phyloP scores from a whole-genome alignment of 2,329 filamentous ascomycete genomes.

The Xylariales sp. region DNA sequence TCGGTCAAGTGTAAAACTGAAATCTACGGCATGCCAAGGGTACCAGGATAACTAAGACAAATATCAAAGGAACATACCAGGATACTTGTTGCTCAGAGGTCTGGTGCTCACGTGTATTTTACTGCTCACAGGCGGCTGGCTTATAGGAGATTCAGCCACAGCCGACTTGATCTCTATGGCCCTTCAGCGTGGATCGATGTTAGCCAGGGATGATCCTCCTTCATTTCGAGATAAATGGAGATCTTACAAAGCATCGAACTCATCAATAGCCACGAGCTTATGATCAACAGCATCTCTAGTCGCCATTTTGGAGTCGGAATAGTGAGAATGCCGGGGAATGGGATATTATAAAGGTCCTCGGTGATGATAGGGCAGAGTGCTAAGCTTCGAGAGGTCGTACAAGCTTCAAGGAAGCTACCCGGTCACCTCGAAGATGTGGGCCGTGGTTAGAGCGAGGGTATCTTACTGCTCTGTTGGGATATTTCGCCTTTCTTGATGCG shows the following conservation, averaged over 20 bases:
- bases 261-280: constrained; percentile 42
- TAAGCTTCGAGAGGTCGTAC: too few relatives aligned
- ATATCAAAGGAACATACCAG: constrained; percentile 27
- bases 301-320: not conserved
- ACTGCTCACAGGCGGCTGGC: too few relatives aligned
- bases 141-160: too few relatives aligned
- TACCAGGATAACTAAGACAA: not conserved
- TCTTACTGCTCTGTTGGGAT: too few relatives aligned
- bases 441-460: too few relatives aligned
- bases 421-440: too few relatives aligned
- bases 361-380: not conserved
- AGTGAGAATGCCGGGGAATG: not conserved
- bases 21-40: not conserved
- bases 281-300: constrained; percentile 25
- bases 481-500: too few relatives aligned
- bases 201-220: too few relatives aligned
- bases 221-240: too few relatives aligned
- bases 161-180: constrained; percentile 35
- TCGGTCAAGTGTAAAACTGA: not conserved
- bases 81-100: constrained; percentile 24
- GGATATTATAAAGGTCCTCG: not conserved
- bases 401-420: too few relatives aligned
- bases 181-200: too few relatives aligned
- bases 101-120: too few relatives aligned
- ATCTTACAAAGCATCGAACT: constrained; percentile 53